These are phyloP conservation scores for Neurospora tetraspora DNA, from an alignment of 495 filamentous ascomycete species.

Conservation along the genomic window DNA sequence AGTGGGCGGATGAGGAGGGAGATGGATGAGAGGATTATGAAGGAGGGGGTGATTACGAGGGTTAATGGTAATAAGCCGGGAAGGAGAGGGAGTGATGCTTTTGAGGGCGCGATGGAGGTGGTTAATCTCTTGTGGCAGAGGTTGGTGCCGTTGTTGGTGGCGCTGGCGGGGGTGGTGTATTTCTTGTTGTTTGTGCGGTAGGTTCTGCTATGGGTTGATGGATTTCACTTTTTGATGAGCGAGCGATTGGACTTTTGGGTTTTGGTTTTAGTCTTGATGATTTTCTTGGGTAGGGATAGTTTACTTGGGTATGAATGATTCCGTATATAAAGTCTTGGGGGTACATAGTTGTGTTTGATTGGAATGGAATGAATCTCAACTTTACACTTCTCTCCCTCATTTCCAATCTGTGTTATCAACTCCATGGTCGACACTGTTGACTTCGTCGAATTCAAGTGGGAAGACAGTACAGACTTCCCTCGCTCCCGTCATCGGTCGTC, in stretches of 20 bases:
- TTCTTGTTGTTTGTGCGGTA: neutral
- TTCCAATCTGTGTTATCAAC: neutral
- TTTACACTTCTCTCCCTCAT: neutral
- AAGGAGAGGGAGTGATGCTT: neutral
- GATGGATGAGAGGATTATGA: neutral
- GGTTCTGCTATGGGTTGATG: too few relatives aligned
- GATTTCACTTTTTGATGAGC: neutral
- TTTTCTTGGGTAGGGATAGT: neutral
- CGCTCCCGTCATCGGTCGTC: neutral
- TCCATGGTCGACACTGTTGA: too few relatives aligned
- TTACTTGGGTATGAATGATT: neutral
- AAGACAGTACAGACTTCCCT: neutral
- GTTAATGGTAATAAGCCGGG: neutral
- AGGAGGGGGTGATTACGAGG: neutral
- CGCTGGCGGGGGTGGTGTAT: neutral
- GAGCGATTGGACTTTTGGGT: neutral
- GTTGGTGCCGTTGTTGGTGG: neutral
- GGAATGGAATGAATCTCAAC: neutral
- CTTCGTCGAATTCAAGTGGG: too few relatives aligned
- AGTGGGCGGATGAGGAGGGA: slow-evolving; percentile 1
- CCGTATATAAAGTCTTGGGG: neutral
- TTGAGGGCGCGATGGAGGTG: neutral
- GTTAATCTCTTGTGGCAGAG: neutral
- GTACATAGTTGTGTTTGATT: neutral
- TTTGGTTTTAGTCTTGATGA: neutral